Conservation (phyloP, 345 rosid genomes). For the Salix udensis region DNA sequence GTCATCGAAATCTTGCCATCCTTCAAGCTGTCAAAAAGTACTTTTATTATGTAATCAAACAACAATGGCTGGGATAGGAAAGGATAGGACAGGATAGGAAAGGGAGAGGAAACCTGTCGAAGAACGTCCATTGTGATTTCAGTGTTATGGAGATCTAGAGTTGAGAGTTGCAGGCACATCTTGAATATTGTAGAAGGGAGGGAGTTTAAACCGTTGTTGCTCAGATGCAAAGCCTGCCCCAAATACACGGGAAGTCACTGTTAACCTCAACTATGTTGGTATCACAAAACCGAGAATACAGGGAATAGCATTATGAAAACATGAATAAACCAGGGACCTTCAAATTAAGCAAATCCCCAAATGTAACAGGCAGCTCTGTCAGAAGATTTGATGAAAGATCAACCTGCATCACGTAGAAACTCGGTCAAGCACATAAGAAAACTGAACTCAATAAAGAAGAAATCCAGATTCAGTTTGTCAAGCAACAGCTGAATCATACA, state of each 20-base stretch:
- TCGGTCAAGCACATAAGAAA: conserved; percentile 5
- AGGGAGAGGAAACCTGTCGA: conserved; percentile 53
- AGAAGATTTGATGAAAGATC: conserved; percentile 83
- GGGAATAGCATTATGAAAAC: background rate
- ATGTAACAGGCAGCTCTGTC: conserved; percentile 58
- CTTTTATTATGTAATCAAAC: background rate
- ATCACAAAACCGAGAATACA: background rate
- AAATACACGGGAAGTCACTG: background rate
- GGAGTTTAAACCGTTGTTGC: conserved; percentile 64
- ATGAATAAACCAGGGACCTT: conserved; percentile 45
- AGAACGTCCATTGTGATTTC: conserved; percentile 73
- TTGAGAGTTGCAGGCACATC: conserved; percentile 60
- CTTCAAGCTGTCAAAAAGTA: conserved; percentile 46
- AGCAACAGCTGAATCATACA: background rate
- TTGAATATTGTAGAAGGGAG: conserved; percentile 61
- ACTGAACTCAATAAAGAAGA: background rate
- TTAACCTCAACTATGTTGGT: background rate
- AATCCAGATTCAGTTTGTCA: background rate
- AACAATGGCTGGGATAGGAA: background rate
- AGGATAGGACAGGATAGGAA: background rate
- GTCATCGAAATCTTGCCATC: conserved; percentile 75
- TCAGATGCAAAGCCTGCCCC: conserved; percentile 56
- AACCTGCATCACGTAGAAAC: conserved; percentile 45
- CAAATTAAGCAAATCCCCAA: conserved; percentile 50
- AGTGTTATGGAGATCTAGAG: conserved; percentile 82